Evolutionary conservation across 371 early-diverging fungal genomes (phyloP).

Genomic region (Haplosporangium sp.): DNA sequence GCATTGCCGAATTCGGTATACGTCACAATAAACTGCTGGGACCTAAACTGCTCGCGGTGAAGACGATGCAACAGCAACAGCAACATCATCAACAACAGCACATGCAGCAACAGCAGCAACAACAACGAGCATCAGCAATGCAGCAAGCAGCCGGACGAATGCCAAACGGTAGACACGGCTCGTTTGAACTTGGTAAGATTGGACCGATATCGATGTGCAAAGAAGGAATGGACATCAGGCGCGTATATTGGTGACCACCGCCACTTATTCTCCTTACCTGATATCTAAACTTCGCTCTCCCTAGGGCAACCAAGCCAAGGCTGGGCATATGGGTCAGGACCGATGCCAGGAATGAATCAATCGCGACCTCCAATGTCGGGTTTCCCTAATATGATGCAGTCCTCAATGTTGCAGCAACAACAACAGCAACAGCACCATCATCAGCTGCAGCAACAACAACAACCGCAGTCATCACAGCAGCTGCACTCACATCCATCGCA

Average conservation of each 20-base stretch:
- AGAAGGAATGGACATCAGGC: neutral
- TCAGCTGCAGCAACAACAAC: constrained; percentile 29
- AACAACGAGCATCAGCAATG: constrained; percentile 27
- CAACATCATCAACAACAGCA: constrained; percentile 41
- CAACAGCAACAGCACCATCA: constrained; percentile 1
- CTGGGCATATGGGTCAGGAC: constrained; percentile 52
- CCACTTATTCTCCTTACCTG: too few species aligned
- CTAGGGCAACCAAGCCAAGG: constrained; percentile 51
- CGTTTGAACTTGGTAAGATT: constrained; percentile 45
- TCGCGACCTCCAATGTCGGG: constrained; percentile 47
- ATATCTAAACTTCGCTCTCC: neutral
- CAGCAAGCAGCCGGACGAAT: constrained; percentile 47
- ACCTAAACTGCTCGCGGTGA: too few species aligned
- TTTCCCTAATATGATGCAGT: constrained; percentile 41
- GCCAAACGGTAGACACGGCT: constrained; percentile 45
- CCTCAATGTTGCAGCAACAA: constrained; percentile 25
- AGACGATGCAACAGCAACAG: constrained; percentile 41
- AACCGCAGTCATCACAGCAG: constrained; percentile 24
- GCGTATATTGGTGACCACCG: too few species aligned
- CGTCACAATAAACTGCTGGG: too few species aligned
- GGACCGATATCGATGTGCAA: too few species aligned
- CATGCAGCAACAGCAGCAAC: constrained; percentile 43
- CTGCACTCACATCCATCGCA: constrained; percentile 20
- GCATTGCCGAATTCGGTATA: too few species aligned
- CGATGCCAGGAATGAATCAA: constrained; percentile 49